These are phyloP conservation scores for Kurtzmaniella natalensis DNA, from an alignment of 1,139 yeast species.

Conservation along the genomic window DNA sequence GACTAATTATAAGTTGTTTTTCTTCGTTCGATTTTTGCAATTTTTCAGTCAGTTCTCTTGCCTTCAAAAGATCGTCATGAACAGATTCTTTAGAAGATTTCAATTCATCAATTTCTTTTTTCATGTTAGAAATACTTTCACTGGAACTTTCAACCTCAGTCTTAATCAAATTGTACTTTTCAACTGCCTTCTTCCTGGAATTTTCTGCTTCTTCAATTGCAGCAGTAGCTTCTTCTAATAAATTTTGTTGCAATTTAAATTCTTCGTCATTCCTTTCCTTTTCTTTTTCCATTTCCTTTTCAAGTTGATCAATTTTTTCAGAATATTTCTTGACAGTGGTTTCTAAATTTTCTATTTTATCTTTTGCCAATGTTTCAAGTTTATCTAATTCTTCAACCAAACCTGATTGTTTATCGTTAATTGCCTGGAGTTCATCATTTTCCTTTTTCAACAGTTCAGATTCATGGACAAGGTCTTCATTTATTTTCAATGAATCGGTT, in stretches of 20 bases:
- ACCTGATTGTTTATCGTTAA: slow-evolving; percentile 18
- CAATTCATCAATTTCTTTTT: slow-evolving; percentile 6
- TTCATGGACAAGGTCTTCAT: slow-evolving; percentile 13
- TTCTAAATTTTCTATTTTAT: slow-evolving; percentile 19
- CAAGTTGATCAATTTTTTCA: slow-evolving; percentile 2
- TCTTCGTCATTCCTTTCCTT: not conserved
- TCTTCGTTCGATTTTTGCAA: slow-evolving; percentile 12
- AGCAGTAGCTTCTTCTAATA: not conserved
- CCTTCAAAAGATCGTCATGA: not conserved
- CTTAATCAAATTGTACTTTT: not conserved
- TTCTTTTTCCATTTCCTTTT: not conserved
- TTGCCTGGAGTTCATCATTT: slow-evolving; percentile 11
- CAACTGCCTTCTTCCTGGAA: not conserved
- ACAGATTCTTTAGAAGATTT: slow-evolving; percentile 2
- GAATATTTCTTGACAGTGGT: slow-evolving; percentile 10
- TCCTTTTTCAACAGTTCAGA: slow-evolving; percentile 11
- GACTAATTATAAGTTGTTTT: slow-evolving; percentile 21
- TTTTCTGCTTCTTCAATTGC: not conserved
- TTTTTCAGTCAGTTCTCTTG: slow-evolving; percentile 4
- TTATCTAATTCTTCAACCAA: slow-evolving; percentile 20
- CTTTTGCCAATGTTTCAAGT: slow-evolving; percentile 19
- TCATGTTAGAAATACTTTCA: not conserved
- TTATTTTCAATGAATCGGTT: slow-evolving; percentile 15
- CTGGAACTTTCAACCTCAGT: slow-evolving; percentile 2
- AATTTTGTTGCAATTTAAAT: not conserved